Percentiles rank a stretch among this genome's conserved stretches.
These are phyloP conservation scores for Aureoboletus auriporus DNA, from an alignment of 768 basidiomycete genomes.

Conservation along the genomic window DNA sequence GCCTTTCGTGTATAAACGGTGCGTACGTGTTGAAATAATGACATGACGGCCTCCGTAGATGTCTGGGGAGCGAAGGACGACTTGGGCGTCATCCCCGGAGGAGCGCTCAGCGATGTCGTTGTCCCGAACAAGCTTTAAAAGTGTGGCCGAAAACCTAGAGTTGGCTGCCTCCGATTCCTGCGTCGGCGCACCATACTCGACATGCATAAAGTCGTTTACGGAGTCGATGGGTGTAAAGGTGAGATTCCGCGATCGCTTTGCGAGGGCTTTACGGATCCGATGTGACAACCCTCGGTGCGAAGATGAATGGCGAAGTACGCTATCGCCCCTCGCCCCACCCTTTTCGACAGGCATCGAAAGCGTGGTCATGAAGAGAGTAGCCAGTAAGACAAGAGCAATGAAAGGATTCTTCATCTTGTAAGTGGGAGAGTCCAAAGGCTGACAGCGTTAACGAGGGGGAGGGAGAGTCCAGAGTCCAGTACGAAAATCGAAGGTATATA, in stretches of 20 bases:
- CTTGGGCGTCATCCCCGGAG: not conserved
- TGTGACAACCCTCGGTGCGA: slow-evolving; percentile 4
- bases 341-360: slow-evolving; percentile 1
- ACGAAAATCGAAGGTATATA: not conserved
- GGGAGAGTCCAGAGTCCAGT: not conserved
- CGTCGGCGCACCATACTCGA: not conserved
- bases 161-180: not conserved
- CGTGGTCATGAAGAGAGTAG: not conserved
- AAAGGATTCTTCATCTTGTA: not conserved
- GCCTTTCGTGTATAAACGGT: not conserved
- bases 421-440: not conserved
- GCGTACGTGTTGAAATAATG: slow-evolving; percentile 2
- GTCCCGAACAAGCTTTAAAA: not conserved
- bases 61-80: not conserved
- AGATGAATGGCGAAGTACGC: not conserved
- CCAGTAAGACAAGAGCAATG: not conserved
- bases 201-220: not conserved
- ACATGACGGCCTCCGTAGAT: slow-evolving; percentile 1
- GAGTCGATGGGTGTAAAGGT: not conserved
- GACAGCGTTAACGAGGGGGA: not conserved
- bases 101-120: not conserved
- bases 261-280: not conserved
- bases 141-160: not conserved
- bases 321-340: not conserved
- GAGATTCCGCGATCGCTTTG: slow-evolving; percentile 2